Evolutionary conservation across 2,329 filamentous ascomycete species (phyloP).

Genomic region (Cladosporium sp.): DNA sequence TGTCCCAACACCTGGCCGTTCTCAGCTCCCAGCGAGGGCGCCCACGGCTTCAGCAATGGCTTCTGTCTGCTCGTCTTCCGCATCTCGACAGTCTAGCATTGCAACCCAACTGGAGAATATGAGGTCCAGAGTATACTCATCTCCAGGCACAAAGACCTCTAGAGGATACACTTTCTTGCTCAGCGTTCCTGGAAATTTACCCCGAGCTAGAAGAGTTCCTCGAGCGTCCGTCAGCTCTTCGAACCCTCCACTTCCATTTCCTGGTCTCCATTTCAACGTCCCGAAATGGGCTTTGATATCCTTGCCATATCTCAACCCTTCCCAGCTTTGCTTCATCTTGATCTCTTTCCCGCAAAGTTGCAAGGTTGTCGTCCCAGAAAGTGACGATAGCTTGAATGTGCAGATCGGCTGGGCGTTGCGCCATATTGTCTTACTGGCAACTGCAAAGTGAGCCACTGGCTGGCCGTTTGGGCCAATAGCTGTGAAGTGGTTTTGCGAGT

Average conservation of each 20-base stretch:
- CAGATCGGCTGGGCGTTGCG: neutral
- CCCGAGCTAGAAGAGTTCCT: neutral
- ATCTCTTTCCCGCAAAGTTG: neutral
- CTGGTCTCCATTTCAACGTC: neutral
- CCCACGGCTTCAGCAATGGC: neutral
- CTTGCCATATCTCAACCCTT: neutral
- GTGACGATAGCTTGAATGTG: neutral
- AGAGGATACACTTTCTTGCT: neutral
- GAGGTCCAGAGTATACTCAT: neutral
- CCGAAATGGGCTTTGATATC: neutral
- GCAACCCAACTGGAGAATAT: neutral
- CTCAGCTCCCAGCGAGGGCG: neutral
- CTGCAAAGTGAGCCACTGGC: neutral
- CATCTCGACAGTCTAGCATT: neutral
- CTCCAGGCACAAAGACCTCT: neutral
- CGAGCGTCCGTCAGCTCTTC: neutral
- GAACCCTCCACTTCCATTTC: neutral
- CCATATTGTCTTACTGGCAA: neutral
- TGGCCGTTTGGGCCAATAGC: neutral
- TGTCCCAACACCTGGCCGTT: too few relatives aligned
- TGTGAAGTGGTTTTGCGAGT: neutral
- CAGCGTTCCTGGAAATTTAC: neutral
- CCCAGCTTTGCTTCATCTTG: slow-evolving; percentile 2
- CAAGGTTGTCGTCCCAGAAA: neutral
- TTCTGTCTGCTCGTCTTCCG: neutral